Base-by-base conservation (phyloP, 2,329 filamentous ascomycete species). In the Endoconidiophora polonica region DNA sequence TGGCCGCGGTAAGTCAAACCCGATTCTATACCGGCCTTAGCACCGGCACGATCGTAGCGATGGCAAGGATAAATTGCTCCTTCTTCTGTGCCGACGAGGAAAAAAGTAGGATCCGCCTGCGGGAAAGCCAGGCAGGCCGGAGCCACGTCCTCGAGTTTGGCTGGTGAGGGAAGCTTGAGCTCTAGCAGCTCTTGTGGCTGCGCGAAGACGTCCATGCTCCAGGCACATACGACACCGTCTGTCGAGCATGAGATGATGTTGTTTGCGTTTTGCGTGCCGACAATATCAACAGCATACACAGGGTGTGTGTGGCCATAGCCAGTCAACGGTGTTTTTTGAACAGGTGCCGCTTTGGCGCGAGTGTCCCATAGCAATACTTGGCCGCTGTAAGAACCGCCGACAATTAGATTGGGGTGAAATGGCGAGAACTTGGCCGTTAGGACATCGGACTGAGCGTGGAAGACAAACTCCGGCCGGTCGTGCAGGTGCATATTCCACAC, bases 291-390 rank as follows among this genome's bases (percentile, higher is more conserved):
- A 38, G 83, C 87, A 68, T 98, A 98, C 55, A 98, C 84, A 0
- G 91, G 91, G 61, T 98, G 91, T 5, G 91, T 94, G 63, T 98
- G 91, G 12, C 91, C 88, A 12, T 86, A 88, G 46, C 91, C 90
- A 4, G 90, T 96, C 38, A 98, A 72, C 1, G 91, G 91, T 1
- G 91, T 98, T 67, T 94, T 95, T 59, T 95, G 88, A 4, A 96
- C 87, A 0, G 93, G 90, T 16, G 82, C 79, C 16, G 87, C 84
- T 59, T 85, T 86, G 48, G 86, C 84, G 55, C 91, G 82, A 9
- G 87, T 98, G 61, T 98, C 93, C 91, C 91, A 98, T 16, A 98
- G 75, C 44, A 96, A 76, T 14, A 98, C 86, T 65, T 98, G 93
- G 5, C 91, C 91, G 53, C 86, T 94, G 67, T 98, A 98, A 36